Evolutionary conservation across 2,329 filamentous ascomycete species (phyloP), one percentile per base, ranked within the genome.

Genomic region (Aureobasidium sp.): DNA sequence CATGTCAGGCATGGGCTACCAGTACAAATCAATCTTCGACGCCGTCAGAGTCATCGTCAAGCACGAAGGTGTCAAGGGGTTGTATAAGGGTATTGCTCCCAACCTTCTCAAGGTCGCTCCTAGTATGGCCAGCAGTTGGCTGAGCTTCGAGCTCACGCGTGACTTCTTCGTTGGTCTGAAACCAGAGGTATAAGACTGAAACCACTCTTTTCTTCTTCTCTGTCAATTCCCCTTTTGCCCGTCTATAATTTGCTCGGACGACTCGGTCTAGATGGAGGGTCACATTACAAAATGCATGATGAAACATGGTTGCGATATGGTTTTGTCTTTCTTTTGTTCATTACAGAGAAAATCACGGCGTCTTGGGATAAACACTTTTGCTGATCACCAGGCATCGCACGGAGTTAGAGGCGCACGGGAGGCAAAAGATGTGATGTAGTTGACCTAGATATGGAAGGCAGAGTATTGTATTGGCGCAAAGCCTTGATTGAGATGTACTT

Each of bases 71-170:
- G 43, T 93, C 60, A 82, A 82, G 64, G 94, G 94, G 56, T 78
- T 99, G 47, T 99, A 97, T 81, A 99, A 97, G 75, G 94, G 94
- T 62, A 93, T 99, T 67, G 85, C 92, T 17, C 94, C 94, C 0
- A 99, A 99, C 71, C 80, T 99, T 26, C 83, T 99, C 65, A 99
- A 99, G 76, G 94, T 99, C 17, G 93, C 94, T 8, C 94, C 94
- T 3, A 97, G 92, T 74, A 99, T 99, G 93, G 94, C 94, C 17
- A 95, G 92, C 69, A 97, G 90, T 75, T 99, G 94, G 93, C 84
- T 97, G 65, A 97, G 92, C 75, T 99, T 96, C 73, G 94, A 99
- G 77, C 79, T 97, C 73, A 93, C 90, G 9, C 84, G 94, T 67
- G 94, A 99, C 75, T 88, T 95, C 71, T 78, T 97, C 44, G 79